Evolutionary conservation across 1,139 yeast genomes (phyloP).

Genomic region (Geotrichum phurueaensis): DNA sequence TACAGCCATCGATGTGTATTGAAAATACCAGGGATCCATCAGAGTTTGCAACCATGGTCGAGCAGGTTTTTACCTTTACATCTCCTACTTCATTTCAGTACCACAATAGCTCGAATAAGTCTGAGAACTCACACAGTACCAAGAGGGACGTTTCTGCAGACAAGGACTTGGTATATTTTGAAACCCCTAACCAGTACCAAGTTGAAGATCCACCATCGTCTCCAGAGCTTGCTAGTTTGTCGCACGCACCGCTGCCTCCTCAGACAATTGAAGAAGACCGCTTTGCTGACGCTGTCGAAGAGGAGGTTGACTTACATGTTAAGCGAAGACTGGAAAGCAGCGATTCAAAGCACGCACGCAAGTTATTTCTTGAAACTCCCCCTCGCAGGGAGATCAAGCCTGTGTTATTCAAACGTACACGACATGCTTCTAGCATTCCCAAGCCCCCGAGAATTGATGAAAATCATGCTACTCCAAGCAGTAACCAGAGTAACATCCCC

Average conservation of each 20-base stretch:
- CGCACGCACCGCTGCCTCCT: slow-evolving; percentile 25
- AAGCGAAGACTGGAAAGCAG: slow-evolving; percentile 12
- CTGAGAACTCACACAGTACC: not conserved
- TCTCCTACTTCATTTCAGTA: not conserved
- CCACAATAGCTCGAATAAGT: not conserved
- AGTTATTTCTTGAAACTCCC: slow-evolving; percentile 4
- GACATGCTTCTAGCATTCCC: not conserved
- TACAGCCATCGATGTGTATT: not conserved
- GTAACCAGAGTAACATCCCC: not conserved
- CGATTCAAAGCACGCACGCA: slow-evolving; percentile 6
- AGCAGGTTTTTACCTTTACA: slow-evolving; percentile 15
- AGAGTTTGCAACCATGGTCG: slow-evolving; percentile 18
- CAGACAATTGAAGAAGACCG: slow-evolving; percentile 39
- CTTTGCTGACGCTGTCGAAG: slow-evolving; percentile 37
- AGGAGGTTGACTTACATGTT: slow-evolving; percentile 28
- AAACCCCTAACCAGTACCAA: not conserved
- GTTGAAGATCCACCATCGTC: slow-evolving; percentile 11
- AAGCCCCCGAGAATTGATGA: not conserved
- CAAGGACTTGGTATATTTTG: not conserved
- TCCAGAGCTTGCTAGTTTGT: not conserved
- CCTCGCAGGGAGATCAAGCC: not conserved
- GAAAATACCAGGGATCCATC: not conserved
- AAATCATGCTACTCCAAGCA: not conserved
- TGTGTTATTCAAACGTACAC: not conserved
- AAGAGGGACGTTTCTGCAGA: not conserved